Evolutionary conservation across 805 yeast genomes (phyloP).

Genomic region (Blastobotrys attinorum): DNA sequence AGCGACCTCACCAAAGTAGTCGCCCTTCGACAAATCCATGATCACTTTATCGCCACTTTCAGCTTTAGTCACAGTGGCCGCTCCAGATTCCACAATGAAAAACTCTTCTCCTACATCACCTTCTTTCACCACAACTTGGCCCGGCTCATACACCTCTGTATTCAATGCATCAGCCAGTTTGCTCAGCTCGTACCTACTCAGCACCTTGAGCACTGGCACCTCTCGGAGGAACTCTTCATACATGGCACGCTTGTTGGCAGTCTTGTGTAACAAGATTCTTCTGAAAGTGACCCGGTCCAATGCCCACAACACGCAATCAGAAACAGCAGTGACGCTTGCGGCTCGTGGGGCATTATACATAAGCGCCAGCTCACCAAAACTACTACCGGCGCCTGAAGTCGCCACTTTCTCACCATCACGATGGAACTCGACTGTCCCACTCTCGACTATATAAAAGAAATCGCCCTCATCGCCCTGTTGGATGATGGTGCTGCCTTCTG

Average conservation of each 20-base stretch:
- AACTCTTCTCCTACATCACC: conserved; percentile 81
- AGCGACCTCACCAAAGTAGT: conserved; percentile 95
- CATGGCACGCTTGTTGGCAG: conserved; percentile 82
- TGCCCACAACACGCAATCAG: conserved; percentile 79
- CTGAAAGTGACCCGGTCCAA: conserved; percentile 90
- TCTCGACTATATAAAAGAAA: conserved; percentile 78
- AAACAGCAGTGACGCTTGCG: conserved; percentile 74
- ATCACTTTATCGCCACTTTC: conserved; percentile 47
- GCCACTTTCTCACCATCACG: conserved; percentile 66
- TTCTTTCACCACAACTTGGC: conserved; percentile 69
- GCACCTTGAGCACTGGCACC: conserved; percentile 69
- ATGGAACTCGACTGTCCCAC: conserved; percentile 73
- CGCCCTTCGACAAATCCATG: conserved; percentile 62
- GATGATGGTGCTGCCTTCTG: conserved; percentile 59
- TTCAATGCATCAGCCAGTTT: conserved; percentile 92
- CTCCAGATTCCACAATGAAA: conserved; percentile 71
- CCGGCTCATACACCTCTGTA: conserved; percentile 63
- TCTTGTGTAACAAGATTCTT: conserved; percentile 81
- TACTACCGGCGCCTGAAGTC: conserved; percentile 75
- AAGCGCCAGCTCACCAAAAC: conserved; percentile 93
- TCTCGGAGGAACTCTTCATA: conserved; percentile 83
- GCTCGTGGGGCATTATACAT: conserved; percentile 98
- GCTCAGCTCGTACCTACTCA: conserved; percentile 74
- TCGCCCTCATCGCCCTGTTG: conserved; percentile 94
- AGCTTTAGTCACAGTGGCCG: conserved; percentile 62